These are phyloP conservation scores for Pythium pyrilobum DNA, from an alignment of 352 stramenopile species.

Conservation along the genomic window DNA sequence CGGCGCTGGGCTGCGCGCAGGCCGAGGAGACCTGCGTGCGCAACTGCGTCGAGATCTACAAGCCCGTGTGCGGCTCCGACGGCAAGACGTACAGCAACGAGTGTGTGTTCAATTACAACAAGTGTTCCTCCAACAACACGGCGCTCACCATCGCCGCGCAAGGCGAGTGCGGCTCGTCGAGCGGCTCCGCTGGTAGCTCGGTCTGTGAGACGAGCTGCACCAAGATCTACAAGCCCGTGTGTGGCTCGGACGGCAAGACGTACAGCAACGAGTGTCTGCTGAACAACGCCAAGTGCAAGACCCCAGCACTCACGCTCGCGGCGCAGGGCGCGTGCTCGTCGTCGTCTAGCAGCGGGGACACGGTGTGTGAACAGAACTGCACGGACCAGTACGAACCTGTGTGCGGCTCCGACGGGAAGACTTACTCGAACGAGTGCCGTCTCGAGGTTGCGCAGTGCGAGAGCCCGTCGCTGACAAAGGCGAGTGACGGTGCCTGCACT, in stretches of 20 bases:
- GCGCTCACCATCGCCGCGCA: conserved; percentile 13
- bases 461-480: conserved; percentile 6
- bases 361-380: not conserved
- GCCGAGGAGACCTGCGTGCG: conserved; percentile 9
- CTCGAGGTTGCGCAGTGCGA: conserved; percentile 15
- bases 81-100: conserved; percentile 26
- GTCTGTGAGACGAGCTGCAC: conserved; percentile 10
- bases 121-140: conserved; percentile 19
- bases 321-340: conserved; percentile 10
- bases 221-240: conserved; percentile 18
- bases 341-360: not conserved
- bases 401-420: conserved; percentile 38
- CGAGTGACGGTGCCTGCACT: conserved; percentile 6
- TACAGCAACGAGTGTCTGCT: conserved; percentile 24
- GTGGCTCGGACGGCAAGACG: conserved; percentile 24
- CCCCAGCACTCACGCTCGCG: conserved; percentile 4
- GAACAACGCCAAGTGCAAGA: conserved; percentile 14
- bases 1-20: not conserved
- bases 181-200: not conserved
- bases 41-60: conserved; percentile 19
- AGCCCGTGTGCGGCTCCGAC: conserved; percentile 24
- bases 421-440: conserved; percentile 41
- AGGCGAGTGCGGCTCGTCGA: conserved; percentile 12
- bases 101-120: conserved; percentile 19
- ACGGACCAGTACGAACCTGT: conserved; percentile 18